Evolutionary conservation across 2,329 filamentous ascomycete species (phyloP), one percentile per base, ranked within the genome.

Genomic region (Fusarium tanahbumbuense): DNA sequence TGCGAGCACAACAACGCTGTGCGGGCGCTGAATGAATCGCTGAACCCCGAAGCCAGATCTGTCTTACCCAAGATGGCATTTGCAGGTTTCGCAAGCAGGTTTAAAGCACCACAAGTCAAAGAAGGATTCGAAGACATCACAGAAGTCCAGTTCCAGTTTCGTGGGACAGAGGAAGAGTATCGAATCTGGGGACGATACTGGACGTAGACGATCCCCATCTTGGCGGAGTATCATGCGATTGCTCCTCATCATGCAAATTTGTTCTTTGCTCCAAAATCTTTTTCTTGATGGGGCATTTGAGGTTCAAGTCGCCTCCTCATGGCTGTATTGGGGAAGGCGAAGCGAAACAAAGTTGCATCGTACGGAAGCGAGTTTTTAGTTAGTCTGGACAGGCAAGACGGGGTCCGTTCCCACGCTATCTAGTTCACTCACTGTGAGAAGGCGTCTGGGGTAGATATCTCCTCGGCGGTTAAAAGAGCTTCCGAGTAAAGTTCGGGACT

Each of bases 1-100:
- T 90, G 88, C 72, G 89, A 94, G 78, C 96, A 99, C 82, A 99
- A 99, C 77, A 92, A 97, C 76, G 88, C 88, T 2, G 92, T 97
- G 50, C 88, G 96, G 64, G 89, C 93, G 3, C 83, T 94, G 75
- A 90, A 90, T 73, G 78, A 79, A 53, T 67, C 91, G 84, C 85
- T 94, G 81, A 98, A 98, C 76, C 95, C 94, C 3, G 95, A 98
- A 79, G 87, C 88, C 25, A 87, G 96, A 67, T 82, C 85, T 1
- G 85, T 88, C 3, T 85, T 99, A 8, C 94, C 95, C 0, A 88
- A 87, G 46, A 84, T 96, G 68, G 95, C 96, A 0, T 98, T 98
- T 78, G 89, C 86, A 25, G 87, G 89, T 15, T 99, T 93, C 76
- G 83, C 85, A 18, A 88, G 89, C 11, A 87, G 93, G 56, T 96